Evolutionary conservation across 495 filamentous ascomycete species (phyloP), one percentile per base, ranked within the genome.

Genomic region (Penicillium chermesinum): DNA sequence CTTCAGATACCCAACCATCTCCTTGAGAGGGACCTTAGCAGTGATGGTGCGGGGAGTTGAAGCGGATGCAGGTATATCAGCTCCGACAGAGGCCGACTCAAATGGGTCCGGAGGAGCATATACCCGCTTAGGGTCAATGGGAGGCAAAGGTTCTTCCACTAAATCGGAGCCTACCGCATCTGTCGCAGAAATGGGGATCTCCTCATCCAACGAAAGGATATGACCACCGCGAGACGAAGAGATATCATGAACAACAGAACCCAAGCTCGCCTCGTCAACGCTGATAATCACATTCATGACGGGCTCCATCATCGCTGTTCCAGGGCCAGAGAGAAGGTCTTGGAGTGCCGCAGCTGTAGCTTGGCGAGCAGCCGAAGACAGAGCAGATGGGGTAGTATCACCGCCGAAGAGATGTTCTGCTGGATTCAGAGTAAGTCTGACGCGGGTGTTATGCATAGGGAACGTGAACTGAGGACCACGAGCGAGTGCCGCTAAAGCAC

Each of bases 1-100:
- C 65, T 86, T 89, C 57, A 97, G 67, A 68, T 99, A 99, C 25
- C 91, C 89, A 41, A 96, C 86, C 91, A 97, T 96, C 66, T 97
- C 91, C 64, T 89, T 91, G 46, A 97, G 69, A 35, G 94, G 94
- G 21, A 96, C 90, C 50, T 85, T 80, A 2, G 89, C 94, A 4
- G 80, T 79, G 48, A 99, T 87, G 5, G 74, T 84, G 41, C 82
- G 69, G 39, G 76, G 76, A 7, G 68, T 55, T 20, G 62, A 66
- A 2, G 63, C 50, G n/a, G 61, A 38, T 42, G 50, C 54, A 7
- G 59, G 50, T 8, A 63, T 25, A 5, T 58, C 49, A 8, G 39
- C 50, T 9, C 52, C 54, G 38, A 67, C 22, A 34, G 55, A 64
- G 0, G 68, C 40, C 2, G 77, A 74, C 25, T 83, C 84, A 59